Evolutionary conservation across 2,329 filamentous ascomycete genomes (phyloP).

Genomic region (Mycocentrospora acerina): DNA sequence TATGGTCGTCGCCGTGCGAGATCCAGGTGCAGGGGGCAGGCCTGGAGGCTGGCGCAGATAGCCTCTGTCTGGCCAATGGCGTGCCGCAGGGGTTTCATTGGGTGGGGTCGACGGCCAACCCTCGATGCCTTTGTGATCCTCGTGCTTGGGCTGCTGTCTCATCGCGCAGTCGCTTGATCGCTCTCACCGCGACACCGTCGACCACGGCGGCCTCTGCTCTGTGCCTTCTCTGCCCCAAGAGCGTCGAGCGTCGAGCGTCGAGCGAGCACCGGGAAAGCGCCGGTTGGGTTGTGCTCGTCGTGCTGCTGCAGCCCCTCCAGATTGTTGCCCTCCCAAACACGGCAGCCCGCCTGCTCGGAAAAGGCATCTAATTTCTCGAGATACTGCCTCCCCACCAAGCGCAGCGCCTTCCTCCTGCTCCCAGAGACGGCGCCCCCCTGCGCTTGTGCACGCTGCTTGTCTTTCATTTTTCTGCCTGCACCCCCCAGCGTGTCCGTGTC

Average conservation of each 20-base stretch:
- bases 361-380: slow-evolving; percentile 33
- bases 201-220: slow-evolving; percentile 1
- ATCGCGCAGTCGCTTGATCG: slow-evolving; percentile 9
- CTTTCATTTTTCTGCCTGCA: slow-evolving; percentile 10
- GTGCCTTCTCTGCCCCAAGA: slow-evolving; percentile 1
- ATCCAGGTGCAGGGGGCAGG: slow-evolving; percentile 15
- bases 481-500: slow-evolving; percentile 7
- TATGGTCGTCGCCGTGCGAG: slow-evolving; percentile 12
- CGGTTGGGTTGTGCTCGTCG: slow-evolving; percentile 8
- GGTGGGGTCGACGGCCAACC: slow-evolving; percentile 5
- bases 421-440: slow-evolving; percentile 1
- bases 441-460: slow-evolving; percentile 16
- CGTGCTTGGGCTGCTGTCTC: slow-evolving; percentile 16
- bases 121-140: slow-evolving; percentile 10
- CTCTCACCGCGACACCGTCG: slow-evolving; percentile 6
- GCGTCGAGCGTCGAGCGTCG: slow-evolving; percentile 1
- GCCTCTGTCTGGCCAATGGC: slow-evolving; percentile 14
- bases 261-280: not conserved
- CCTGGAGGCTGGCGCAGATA: not conserved
- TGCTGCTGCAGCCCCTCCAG: slow-evolving; percentile 20
- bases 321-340: slow-evolving; percentile 18
- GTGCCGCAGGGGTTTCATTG: slow-evolving; percentile 8
- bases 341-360: slow-evolving; percentile 18
- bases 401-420: not conserved
- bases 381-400: slow-evolving; percentile 7